These are phyloP conservation scores for Diaporthe vexans DNA, from an alignment of 2,329 filamentous ascomycete genomes.

Conservation along the genomic window DNA sequence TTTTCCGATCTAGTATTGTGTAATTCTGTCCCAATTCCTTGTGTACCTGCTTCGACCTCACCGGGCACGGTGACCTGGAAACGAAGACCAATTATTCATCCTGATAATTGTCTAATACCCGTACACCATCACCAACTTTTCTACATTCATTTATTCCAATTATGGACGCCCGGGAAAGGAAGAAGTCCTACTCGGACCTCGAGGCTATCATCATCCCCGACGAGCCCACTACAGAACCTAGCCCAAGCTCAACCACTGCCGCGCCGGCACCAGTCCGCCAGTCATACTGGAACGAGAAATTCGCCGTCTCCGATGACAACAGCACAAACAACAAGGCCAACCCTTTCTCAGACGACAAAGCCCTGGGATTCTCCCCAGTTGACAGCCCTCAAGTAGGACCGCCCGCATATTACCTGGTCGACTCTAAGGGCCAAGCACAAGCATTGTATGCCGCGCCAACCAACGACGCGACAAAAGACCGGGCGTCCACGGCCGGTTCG, in stretches of 20 bases:
- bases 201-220: constrained; percentile 33
- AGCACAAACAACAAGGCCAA: background rate
- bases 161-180: constrained; percentile 23
- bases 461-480: constrained; percentile 9
- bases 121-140: background rate
- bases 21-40: background rate
- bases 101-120: constrained; percentile 25
- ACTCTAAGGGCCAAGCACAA: constrained; percentile 37
- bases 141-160: background rate
- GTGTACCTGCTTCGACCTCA: constrained; percentile 20
- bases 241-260: constrained; percentile 10
- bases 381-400: constrained; percentile 32
- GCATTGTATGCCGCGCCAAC: constrained; percentile 33
- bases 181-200: constrained; percentile 38
- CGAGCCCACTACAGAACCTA: background rate
- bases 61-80: constrained; percentile 17
- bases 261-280: constrained; percentile 2
- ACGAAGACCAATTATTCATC: constrained; percentile 8
- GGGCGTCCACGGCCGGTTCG: background rate
- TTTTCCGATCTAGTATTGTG: background rate
- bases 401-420: constrained; percentile 38
- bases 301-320: constrained; percentile 23
- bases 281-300: constrained; percentile 40
- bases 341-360: constrained; percentile 26
- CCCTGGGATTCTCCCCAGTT: background rate